Conservation (phyloP, 805 yeast genomes). For the Cyberlindnera japonica region DNA sequence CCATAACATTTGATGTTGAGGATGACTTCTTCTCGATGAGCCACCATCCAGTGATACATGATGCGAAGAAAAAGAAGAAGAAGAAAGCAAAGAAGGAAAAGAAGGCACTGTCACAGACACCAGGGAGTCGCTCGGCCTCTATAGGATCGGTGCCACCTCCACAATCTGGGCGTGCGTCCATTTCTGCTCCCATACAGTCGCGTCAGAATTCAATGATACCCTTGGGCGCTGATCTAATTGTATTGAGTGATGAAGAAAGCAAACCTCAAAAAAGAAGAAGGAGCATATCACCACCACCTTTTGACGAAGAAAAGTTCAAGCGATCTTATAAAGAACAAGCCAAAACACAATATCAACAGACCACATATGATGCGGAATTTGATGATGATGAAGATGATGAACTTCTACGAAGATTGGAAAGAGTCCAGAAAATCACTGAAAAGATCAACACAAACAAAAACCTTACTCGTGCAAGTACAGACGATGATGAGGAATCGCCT, state of each 20-base stretch:
- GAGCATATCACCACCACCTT: conserved; percentile 12
- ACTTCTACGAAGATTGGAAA: background rate
- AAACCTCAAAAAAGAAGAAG: conserved; percentile 1
- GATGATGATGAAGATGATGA: conserved; percentile 12
- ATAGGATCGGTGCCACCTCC: too few relatives aligned
- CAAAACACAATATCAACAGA: background rate
- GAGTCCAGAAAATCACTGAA: conserved; percentile 1
- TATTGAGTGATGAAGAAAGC: background rate
- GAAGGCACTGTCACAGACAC: too few relatives aligned
- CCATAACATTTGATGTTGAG: conserved; percentile 11
- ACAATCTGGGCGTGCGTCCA: too few relatives aligned
- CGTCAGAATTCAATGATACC: background rate
- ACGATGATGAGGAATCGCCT: background rate
- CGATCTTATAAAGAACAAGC: background rate
- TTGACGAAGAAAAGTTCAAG: conserved; percentile 15
- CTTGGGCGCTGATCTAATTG: background rate
- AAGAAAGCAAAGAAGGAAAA: conserved; percentile 19
- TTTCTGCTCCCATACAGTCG: background rate
- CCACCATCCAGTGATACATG: background rate
- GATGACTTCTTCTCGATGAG: conserved; percentile 29
- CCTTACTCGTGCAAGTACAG: background rate
- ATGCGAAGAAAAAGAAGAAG: conserved; percentile 18
- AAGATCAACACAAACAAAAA: conserved; percentile 1
- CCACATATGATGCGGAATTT: conserved; percentile 6
- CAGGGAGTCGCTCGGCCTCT: too few relatives aligned